phyloP scores from a whole-genome alignment of 2,329 filamentous ascomycete genomes.

The Claviceps pusilla region DNA sequence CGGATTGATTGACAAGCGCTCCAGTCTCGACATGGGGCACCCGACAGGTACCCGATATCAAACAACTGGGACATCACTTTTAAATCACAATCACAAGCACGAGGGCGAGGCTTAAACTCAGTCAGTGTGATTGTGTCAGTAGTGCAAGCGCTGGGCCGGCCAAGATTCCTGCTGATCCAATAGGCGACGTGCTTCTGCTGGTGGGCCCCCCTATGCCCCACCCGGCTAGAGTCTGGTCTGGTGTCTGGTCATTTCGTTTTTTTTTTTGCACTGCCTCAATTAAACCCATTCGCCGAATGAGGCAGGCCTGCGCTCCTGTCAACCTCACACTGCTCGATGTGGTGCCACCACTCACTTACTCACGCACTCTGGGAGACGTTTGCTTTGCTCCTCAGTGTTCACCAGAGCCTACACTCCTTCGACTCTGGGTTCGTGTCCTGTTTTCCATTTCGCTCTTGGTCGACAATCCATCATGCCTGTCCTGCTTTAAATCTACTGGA shows the following conservation, averaged over 20 bases:
- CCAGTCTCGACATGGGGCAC: too few relatives aligned
- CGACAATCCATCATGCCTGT: background rate
- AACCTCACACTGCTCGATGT: background rate
- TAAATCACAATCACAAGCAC: too few relatives aligned
- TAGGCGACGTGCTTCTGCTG: background rate
- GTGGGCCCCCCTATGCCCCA: background rate
- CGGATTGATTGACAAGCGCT: too few relatives aligned
- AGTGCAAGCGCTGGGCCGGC: background rate
- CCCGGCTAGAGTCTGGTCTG: background rate
- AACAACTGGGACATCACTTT: too few relatives aligned
- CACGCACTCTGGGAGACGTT: background rate
- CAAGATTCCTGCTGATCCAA: background rate
- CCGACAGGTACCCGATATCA: too few relatives aligned
- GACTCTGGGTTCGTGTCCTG: background rate
- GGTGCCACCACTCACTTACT: background rate
- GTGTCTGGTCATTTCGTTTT: background rate
- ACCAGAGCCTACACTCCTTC: background rate
- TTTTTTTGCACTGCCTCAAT: conserved; percentile 5
- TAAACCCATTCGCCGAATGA: background rate
- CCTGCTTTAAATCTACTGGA: background rate
- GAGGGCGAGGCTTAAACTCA: background rate
- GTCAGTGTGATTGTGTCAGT: too few relatives aligned
- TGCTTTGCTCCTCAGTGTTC: background rate
- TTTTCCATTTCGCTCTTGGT: background rate
- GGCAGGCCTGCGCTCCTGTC: background rate